Base-by-base conservation (phyloP, 1,284 basidiomycete species). In the Papiliotrema laurentii region DNA sequence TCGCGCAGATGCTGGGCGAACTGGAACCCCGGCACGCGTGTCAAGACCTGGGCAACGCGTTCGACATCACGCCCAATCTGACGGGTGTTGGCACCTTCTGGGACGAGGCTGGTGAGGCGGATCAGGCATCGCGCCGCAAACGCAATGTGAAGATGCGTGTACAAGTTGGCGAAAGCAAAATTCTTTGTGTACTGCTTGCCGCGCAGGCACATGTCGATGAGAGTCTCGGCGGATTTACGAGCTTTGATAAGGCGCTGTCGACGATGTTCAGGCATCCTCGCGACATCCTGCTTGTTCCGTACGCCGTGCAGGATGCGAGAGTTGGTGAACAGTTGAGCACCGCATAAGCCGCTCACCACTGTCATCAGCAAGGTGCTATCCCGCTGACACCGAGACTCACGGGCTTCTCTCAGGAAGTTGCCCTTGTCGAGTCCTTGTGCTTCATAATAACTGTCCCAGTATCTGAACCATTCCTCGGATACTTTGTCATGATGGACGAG, bases 121-220 rank as follows among this genome's bases (percentile, higher is more conserved):
- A 71, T 69, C 44, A 69, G 40, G 51, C 67, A 66, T 40, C 68
- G 51, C 1, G 69, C 62, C 4, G 65, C 63, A 39, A 68, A 70
- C 5, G 68, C 68, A 28, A 66, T 52, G 22, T 64, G 60, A 37
- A 66, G 56, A 40, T 71, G 63, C 6, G 65, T 66, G 34, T 62
- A 56, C 13, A 56, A 45, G 43, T 63, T 64, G 51, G 62, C 64
- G 55, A 42, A 25, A 25, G 27, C 4, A 18, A 64, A 59, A 39
- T 63, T 58, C 14, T 54, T 47, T 4, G 55, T 59, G 47, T 68
- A 68, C 39, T 58, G 52, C 21, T 56, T 47, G 22, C 59, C 52
- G 16, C 57, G 49, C 4, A 63, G 46, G 39, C 58, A 57, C 50
- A 60, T 66, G 18, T 45, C 45, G 9, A 66, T 53, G 21, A 63